Base-by-base conservation (phyloP, 116 monocot species). In the Posidonia oceanica region DNA sequence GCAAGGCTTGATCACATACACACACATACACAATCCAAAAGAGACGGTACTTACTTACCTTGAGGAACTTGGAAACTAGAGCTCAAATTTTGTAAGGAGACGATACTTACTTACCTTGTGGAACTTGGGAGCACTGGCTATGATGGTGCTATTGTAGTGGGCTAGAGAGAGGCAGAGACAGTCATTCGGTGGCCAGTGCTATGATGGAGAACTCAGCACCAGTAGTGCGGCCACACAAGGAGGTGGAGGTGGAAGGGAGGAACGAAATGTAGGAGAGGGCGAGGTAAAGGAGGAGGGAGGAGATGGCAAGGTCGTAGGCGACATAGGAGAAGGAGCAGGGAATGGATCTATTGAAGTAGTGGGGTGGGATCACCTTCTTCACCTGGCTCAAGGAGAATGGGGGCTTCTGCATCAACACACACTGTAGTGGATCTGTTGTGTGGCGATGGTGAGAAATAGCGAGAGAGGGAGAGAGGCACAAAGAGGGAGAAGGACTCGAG, bases 291-390 rank as follows among this genome's bases (percentile, higher is more conserved):
- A 93, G 69, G 63, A 64, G 38, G 53, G 77, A 59, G 67, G 72
- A 39, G 53, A 89, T 74, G 79, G 63, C 40, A 68, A 93, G 82
- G 77, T 89, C 93, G 38, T 70, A 65, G 79, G 77, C 48, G 41
- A 89, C 84, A 74, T 73, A 89, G 81, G 84, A 84, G 77, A 85
- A 93, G 63, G 93, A 89, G 22, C 72, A 73, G 69, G 84, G 57
- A 38, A 81, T 61, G 48, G 89, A 93, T 70, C 89, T 86, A 17
- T 84, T 4, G 76, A 88, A 93, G 83, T 86, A 93, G 80, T 87
- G 93, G 3, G 84, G 89, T 3, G 88, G 93, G 37, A 93, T 83
- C 55, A 81, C 76, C 54, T 83, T 86, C 79, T 87, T 88, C 38
- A 93, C 51, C 73, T 93, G 79, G 71, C 84, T 56, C 1, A 93